A percentile compares a stretch with the other conserved stretches of the same genome.
These are phyloP conservation scores for Verticillium isaacii DNA, from an alignment of 2,329 filamentous ascomycete species.

Conservation along the genomic window DNA sequence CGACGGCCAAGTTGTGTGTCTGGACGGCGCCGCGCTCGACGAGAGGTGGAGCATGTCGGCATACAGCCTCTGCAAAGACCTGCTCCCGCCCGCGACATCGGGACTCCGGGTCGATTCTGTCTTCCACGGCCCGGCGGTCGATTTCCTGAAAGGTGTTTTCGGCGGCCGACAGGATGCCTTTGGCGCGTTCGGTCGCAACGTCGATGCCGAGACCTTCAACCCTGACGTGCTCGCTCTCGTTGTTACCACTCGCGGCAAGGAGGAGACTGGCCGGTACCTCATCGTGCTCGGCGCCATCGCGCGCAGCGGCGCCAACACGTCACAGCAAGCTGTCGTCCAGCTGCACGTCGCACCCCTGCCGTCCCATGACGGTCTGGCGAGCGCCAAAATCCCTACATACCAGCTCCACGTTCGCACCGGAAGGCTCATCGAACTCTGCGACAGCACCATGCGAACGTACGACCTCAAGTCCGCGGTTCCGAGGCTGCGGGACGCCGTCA, in stretches of 20 bases:
- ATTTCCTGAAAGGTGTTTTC: slow-evolving; percentile 50
- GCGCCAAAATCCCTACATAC: slow-evolving; percentile 28
- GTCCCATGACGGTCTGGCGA: slow-evolving; percentile 12
- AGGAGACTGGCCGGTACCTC: slow-evolving; percentile 21
- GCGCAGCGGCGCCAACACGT: slow-evolving; percentile 15
- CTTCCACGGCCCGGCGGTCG: slow-evolving; percentile 37
- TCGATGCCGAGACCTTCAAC: slow-evolving; percentile 36
- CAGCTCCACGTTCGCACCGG: slow-evolving; percentile 61
- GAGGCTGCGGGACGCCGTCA: slow-evolving; percentile 50
- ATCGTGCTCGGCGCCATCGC: slow-evolving; percentile 25
- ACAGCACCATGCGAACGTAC: slow-evolving; percentile 53
- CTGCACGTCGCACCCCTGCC: slow-evolving; percentile 34
- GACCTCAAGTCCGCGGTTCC: slow-evolving; percentile 60
- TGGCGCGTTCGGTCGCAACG: slow-evolving; percentile 43
- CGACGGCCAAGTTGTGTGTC: slow-evolving; percentile 56
- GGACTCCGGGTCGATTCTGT: slow-evolving; percentile 45
- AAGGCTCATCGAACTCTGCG: slow-evolving; percentile 54
- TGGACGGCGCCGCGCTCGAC: slow-evolving; percentile 51
- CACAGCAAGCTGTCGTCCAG: slow-evolving; percentile 24
- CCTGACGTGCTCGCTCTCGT: slow-evolving; percentile 53
- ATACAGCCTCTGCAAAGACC: slow-evolving; percentile 35
- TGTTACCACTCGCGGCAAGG: slow-evolving; percentile 23
- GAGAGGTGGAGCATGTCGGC: slow-evolving; percentile 42
- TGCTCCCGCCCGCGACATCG: slow-evolving; percentile 24
- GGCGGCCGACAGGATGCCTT: slow-evolving; percentile 49